Evolutionary conservation across 2,329 filamentous ascomycete genomes (phyloP).

Genomic region (Akanthomyces muscarius): DNA sequence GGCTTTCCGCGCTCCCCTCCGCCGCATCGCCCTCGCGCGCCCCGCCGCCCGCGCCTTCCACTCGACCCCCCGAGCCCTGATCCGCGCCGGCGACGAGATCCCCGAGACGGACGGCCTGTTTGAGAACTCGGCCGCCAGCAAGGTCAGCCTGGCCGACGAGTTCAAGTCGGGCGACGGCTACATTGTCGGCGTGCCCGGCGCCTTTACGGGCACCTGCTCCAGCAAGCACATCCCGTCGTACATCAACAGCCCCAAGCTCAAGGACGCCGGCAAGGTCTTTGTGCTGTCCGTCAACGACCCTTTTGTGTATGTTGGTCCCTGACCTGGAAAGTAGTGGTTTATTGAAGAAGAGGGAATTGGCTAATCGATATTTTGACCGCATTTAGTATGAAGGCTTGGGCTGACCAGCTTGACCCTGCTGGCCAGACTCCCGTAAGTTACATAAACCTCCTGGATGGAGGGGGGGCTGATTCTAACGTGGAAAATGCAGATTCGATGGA

Average conservation of each 20-base stretch:
- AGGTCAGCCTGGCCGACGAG: slow-evolving; percentile 80
- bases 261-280: slow-evolving; percentile 78
- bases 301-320: slow-evolving; percentile 67
- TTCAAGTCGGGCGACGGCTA: slow-evolving; percentile 68
- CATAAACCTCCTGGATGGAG: not conserved
- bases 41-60: slow-evolving; percentile 53
- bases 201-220: slow-evolving; percentile 61
- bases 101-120: slow-evolving; percentile 74
- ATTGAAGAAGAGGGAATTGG: not conserved
- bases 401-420: slow-evolving; percentile 68
- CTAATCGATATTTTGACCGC: not conserved
- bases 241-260: slow-evolving; percentile 73
- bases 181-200: slow-evolving; percentile 80
- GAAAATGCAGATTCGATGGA: slow-evolving; percentile 70
- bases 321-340: not conserved
- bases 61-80: slow-evolving; percentile 55
- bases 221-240: slow-evolving; percentile 77
- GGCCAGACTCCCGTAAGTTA: slow-evolving; percentile 69
- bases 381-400: slow-evolving; percentile 84
- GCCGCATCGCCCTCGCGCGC: slow-evolving; percentile 30
- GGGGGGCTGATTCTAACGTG: not conserved
- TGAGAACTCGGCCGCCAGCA: slow-evolving; percentile 86
- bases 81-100: slow-evolving; percentile 75
- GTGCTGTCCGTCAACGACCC: slow-evolving; percentile 92
- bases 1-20: slow-evolving; percentile 35